phyloP scores from a whole-genome alignment of 305 asterid species.

The Fraxinus ornus region DNA sequence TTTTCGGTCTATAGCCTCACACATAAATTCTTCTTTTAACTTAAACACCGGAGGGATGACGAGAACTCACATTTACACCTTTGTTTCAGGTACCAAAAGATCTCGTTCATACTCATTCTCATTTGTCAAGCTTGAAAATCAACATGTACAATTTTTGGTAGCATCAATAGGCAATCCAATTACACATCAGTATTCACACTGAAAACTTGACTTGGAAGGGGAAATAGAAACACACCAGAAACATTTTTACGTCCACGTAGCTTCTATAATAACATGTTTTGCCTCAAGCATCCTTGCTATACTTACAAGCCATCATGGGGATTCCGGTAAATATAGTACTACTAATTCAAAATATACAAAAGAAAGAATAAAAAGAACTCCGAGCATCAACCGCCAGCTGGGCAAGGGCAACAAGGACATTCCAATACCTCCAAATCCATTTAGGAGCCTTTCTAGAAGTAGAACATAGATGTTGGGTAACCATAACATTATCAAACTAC shows the following conservation, averaged over 20 bases:
- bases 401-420: constrained; percentile 69
- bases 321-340: constrained; percentile 73
- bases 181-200: neutral
- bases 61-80: too few relatives aligned
- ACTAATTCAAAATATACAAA: constrained; percentile 55
- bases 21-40: too few relatives aligned
- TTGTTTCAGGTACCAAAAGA: too few relatives aligned
- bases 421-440: constrained; percentile 82
- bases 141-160: too few relatives aligned
- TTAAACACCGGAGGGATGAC: too few relatives aligned
- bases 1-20: too few relatives aligned
- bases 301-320: constrained; percentile 94
- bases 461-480: constrained; percentile 75
- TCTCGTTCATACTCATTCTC: too few relatives aligned
- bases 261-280: constrained; percentile 55
- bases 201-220: neutral
- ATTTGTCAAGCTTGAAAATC: too few relatives aligned
- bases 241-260: constrained; percentile 85
- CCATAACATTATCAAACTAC: constrained; percentile 83
- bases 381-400: constrained; percentile 92
- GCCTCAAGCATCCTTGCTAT: constrained; percentile 79
- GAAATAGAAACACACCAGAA: constrained; percentile 43
- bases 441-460: constrained; percentile 77
- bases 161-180: too few relatives aligned
- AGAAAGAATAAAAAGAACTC: constrained; percentile 75